phyloP scores from a whole-genome alignment of 371 early-diverging fungal genomes.

The Cokeromyces recurvatus region DNA sequence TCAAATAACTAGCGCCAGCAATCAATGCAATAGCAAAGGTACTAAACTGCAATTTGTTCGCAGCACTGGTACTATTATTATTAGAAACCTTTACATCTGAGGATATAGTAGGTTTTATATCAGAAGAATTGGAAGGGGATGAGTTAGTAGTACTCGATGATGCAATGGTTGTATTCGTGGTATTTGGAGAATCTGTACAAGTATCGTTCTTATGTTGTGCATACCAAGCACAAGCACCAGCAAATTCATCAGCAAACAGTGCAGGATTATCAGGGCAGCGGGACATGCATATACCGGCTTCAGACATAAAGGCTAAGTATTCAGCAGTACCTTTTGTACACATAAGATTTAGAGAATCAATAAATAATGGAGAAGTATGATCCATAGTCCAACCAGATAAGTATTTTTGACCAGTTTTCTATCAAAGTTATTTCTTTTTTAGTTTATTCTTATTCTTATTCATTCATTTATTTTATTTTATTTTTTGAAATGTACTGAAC shows the following conservation, averaged over 20 bases:
- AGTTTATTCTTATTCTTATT: neutral
- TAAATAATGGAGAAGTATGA: constrained; percentile 23
- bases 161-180: constrained; percentile 2
- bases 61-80: neutral
- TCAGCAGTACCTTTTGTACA: constrained; percentile 27
- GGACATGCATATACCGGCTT: constrained; percentile 35
- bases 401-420: constrained; percentile 15
- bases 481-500: neutral
- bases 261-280: constrained; percentile 15
- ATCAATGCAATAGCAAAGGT: constrained; percentile 3
- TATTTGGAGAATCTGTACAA: constrained; percentile 3
- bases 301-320: constrained; percentile 32
- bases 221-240: constrained; percentile 27
- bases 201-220: constrained; percentile 15
- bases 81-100: no score
- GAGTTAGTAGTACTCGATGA: constrained; percentile 1
- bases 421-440: no score
- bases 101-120: neutral
- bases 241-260: constrained; percentile 16
- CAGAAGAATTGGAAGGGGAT: neutral
- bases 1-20: constrained; percentile 11
- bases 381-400: constrained; percentile 29
- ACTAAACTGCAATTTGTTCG: constrained; percentile 5
- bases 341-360: constrained; percentile 25
- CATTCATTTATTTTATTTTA: no score